These are phyloP conservation scores for Penicillium cataractarum DNA, from an alignment of 495 filamentous ascomycete species.

Conservation along the genomic window DNA sequence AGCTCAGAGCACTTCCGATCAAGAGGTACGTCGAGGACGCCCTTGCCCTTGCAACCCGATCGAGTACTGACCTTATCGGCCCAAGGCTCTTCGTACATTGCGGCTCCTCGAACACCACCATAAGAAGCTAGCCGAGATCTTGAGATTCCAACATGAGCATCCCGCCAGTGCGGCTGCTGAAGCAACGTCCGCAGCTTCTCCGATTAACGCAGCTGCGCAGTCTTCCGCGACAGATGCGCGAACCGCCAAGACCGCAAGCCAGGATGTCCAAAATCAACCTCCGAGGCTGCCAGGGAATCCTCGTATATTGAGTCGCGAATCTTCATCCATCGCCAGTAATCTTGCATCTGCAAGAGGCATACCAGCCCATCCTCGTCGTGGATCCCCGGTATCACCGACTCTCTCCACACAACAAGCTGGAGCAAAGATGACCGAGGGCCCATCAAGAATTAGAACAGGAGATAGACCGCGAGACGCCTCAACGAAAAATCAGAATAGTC, in stretches of 20 bases:
- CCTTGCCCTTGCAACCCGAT: not conserved
- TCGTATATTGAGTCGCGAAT: conserved; percentile 63
- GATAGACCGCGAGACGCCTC: conserved; percentile 40
- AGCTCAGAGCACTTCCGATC: conserved; percentile 70
- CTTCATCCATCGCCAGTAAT: conserved; percentile 89
- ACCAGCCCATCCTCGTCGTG: conserved; percentile 65
- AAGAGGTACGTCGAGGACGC: conserved; percentile 56
- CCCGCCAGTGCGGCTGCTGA: conserved; percentile 40
- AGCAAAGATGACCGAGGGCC: conserved; percentile 66
- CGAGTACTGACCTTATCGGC: conserved; percentile 6
- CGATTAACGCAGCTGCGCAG: conserved; percentile 17
- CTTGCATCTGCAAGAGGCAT: conserved; percentile 88
- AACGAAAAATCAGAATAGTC: conserved; percentile 31
- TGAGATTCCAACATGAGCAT: conserved; percentile 70
- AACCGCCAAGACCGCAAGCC: conserved; percentile 30
- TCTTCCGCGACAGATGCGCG: conserved; percentile 26
- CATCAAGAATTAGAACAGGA: conserved; percentile 48
- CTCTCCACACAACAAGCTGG: conserved; percentile 75
- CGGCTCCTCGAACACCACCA: conserved; percentile 87
- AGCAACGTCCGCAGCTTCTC: conserved; percentile 14
- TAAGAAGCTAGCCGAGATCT: conserved; percentile 71
- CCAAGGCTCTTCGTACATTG: conserved; percentile 76
- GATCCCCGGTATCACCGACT: conserved; percentile 65
- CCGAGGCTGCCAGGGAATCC: conserved; percentile 44
- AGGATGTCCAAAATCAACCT: conserved; percentile 39